Base-by-base conservation (phyloP, 495 filamentous ascomycete species). In the Polyplosphaeria fusca region DNA sequence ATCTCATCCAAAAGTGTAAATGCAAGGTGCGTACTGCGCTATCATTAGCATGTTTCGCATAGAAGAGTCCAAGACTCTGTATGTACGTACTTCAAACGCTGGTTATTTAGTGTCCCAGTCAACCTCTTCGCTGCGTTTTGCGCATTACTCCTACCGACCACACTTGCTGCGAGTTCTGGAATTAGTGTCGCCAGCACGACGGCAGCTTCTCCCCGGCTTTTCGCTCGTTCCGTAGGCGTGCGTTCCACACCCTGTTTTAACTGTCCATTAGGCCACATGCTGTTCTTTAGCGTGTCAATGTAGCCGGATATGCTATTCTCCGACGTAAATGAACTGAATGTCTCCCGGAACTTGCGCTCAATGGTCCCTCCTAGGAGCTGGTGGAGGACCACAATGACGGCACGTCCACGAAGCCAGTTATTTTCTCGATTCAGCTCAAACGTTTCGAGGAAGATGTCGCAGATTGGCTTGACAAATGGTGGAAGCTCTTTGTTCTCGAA, bases 391-490 rank as follows among this genome's bases (percentile, higher is more conserved):
- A 87, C 92, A 24, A 99, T 92, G 1, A 97, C 94, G 13, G 94
- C 93, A 16, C 94, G 84, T 7, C 93, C 94, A 16, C 94, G 87
- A 4, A 99, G 81, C 86, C 86, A 90, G 68, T 94, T 97, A 70
- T 91, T 95, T 16, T 90, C 91, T 25, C 85, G 82, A 67, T 96
- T 95, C 23, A 97, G 80, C 67, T 96, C 91, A 69, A 99, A 99
- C 11, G 89, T 79, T 73, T 97, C 94, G 35, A 97, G 83, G 70
- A 99, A 99, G 48, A 97, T 81, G 70, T 99, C 93, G 70, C 91
- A 96, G 59, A 99, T 95, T 5, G 94, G 94, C 66, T 95, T 97
- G 60, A 99, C 91, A 70, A 99, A 96, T 5, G 94, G 94, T 66
- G 95, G 89, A 0, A 89, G 76, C 62, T 95, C 89, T 53, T 85